A percentile compares a stretch with the other conserved stretches of the same genome.
phyloP scores from a whole-genome alignment of 192 early-diverging fungal species.

The Haplosporangium gracile region DNA sequence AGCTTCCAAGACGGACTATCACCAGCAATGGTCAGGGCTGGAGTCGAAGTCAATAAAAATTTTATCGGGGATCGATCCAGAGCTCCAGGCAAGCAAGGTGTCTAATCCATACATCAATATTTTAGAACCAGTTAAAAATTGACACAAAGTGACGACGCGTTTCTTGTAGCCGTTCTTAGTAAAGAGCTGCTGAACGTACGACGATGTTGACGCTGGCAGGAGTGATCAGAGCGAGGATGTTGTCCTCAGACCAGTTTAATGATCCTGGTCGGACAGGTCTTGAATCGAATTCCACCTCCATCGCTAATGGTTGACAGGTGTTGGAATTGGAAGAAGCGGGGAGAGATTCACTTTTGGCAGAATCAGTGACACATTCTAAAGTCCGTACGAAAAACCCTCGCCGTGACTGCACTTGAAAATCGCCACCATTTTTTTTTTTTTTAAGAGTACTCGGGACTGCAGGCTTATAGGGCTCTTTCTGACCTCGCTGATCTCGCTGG shows the following conservation, averaged over 20 bases:
- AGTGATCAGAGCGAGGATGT: constrained; percentile 42
- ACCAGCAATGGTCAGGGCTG: background rate
- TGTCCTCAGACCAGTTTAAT: constrained; percentile 55
- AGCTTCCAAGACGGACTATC: constrained; percentile 40
- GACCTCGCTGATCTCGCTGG: too few species aligned
- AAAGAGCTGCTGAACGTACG: constrained; percentile 10
- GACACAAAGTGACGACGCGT: background rate
- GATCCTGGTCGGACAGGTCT: constrained; percentile 39
- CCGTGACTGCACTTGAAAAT: background rate
- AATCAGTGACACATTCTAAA: background rate
- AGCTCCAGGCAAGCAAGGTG: constrained; percentile 6
- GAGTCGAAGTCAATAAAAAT: constrained; percentile 19
- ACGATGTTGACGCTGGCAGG: constrained; percentile 35
- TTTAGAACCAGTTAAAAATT: background rate
- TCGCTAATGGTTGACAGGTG: background rate
- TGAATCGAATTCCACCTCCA: constrained; percentile 46
- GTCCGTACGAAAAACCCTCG: too few species aligned
- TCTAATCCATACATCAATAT: constrained; percentile 6
- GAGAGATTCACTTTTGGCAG: background rate
- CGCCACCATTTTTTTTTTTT: background rate
- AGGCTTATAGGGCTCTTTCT: too few species aligned
- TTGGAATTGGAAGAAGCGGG: background rate
- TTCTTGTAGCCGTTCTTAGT: background rate
- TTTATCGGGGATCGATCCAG: constrained; percentile 2
- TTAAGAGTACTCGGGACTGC: too few species aligned